These are phyloP conservation scores for Globisporangium echinulatum DNA, from an alignment of 352 stramenopile genomes.

Conservation along the genomic window DNA sequence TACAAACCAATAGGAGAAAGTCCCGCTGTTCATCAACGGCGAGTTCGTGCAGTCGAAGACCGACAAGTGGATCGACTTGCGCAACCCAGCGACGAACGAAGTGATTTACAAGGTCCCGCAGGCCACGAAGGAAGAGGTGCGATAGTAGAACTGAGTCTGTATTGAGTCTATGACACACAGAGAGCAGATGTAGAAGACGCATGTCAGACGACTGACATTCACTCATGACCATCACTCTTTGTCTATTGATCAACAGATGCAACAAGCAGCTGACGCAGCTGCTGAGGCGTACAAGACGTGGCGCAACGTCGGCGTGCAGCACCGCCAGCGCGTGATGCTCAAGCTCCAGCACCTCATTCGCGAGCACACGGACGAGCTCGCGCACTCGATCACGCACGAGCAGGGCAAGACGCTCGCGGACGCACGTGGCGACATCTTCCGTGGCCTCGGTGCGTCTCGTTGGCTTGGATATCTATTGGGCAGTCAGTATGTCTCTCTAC, in stretches of 20 bases:
- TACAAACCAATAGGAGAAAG: constrained; percentile 32
- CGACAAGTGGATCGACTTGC: constrained; percentile 89
- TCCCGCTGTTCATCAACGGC: constrained; percentile 90
- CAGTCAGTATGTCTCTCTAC: too few species aligned
- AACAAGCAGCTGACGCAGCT: constrained; percentile 68
- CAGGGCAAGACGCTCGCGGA: constrained; percentile 91
- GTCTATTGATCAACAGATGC: constrained; percentile 45
- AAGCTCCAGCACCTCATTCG: constrained; percentile 95
- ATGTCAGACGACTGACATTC: neutral
- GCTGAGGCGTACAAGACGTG: constrained; percentile 89
- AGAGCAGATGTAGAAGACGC: too few species aligned
- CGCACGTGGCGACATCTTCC: constrained; percentile 95
- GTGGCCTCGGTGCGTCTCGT: constrained; percentile 72
- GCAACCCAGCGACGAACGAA: constrained; percentile 89
- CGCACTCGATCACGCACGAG: constrained; percentile 92
- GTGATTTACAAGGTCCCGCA: constrained; percentile 84
- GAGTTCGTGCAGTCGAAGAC: constrained; percentile 90
- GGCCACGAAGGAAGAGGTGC: constrained; percentile 75
- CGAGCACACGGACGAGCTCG: constrained; percentile 92
- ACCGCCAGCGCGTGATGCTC: constrained; percentile 93
- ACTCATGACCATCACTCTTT: constrained; percentile 1
- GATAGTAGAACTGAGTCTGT: too few species aligned
- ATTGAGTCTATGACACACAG: too few species aligned
- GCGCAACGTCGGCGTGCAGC: constrained; percentile 91
- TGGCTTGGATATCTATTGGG: neutral